These are phyloP conservation scores for Clonostachys chloroleuca DNA, from an alignment of 2,329 filamentous ascomycete species.

Conservation along the genomic window DNA sequence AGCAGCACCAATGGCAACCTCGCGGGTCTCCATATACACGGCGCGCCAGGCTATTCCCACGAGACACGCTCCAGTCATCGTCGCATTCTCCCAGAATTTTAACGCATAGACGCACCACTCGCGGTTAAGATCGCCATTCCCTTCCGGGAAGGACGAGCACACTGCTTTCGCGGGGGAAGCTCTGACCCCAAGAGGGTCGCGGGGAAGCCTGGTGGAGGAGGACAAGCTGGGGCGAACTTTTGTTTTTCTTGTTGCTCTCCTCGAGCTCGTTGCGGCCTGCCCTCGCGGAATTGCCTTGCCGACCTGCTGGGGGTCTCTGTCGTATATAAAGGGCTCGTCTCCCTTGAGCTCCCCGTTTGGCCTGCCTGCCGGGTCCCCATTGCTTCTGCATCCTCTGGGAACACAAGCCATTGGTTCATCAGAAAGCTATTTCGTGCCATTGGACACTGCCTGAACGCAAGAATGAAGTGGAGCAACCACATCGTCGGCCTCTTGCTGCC, in stretches of 20 bases:
- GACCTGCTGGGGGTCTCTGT: too few relatives aligned
- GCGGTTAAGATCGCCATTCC: too few relatives aligned
- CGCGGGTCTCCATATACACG: too few relatives aligned
- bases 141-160: too few relatives aligned
- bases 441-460: background rate
- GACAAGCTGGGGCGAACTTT: background rate
- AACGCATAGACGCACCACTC: too few relatives aligned
- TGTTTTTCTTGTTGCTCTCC: background rate
- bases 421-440: background rate
- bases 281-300: too few relatives aligned
- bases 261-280: too few relatives aligned
- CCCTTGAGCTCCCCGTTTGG: background rate
- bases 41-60: too few relatives aligned
- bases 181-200: background rate
- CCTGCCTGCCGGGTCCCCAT: background rate
- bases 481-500: slow-evolving; percentile 8
- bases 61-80: too few relatives aligned
- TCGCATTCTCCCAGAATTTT: too few relatives aligned
- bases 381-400: background rate
- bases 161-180: too few relatives aligned
- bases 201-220: background rate
- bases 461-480: slow-evolving; percentile 11
- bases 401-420: background rate
- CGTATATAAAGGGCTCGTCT: background rate
- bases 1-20: too few relatives aligned